Percentiles rank a stretch among this genome's conserved stretches.
phyloP scores from a whole-genome alignment of 331 rosid species.

The Quercus tomentella region DNA sequence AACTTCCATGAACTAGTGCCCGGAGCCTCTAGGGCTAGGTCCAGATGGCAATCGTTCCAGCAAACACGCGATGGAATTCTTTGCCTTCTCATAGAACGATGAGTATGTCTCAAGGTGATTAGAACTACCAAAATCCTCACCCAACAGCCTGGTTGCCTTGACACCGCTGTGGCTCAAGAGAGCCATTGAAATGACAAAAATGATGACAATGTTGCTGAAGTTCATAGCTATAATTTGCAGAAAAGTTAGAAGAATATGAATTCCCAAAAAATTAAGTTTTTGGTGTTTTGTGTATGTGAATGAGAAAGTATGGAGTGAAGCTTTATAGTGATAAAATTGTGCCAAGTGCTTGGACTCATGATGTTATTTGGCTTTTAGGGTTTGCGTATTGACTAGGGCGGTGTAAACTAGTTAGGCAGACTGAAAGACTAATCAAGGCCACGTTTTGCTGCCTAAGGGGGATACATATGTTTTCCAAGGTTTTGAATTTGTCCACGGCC shows the following conservation, averaged over 20 bases:
- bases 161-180: too few species aligned
- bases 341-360: conserved; percentile 13
- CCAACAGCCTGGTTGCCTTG: too few species aligned
- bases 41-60: neutral
- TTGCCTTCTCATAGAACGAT: neutral
- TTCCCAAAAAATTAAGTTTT: neutral
- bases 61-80: neutral
- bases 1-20: neutral
- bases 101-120: neutral
- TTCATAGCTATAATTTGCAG: too few species aligned
- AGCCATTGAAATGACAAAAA: too few species aligned
- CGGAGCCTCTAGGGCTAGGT: neutral
- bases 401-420: conserved; percentile 13
- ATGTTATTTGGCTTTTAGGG: conserved; percentile 4
- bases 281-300: neutral
- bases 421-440: too few species aligned
- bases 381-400: conserved; percentile 50
- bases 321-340: neutral
- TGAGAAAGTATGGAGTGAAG: neutral
- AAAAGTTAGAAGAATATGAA: too few species aligned
- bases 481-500: too few species aligned
- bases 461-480: too few species aligned
- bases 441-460: too few species aligned
- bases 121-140: too few species aligned
- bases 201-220: too few species aligned